Conservation (phyloP, 2,329 filamentous ascomycete genomes). For the Raffaelea ambrosiae region DNA sequence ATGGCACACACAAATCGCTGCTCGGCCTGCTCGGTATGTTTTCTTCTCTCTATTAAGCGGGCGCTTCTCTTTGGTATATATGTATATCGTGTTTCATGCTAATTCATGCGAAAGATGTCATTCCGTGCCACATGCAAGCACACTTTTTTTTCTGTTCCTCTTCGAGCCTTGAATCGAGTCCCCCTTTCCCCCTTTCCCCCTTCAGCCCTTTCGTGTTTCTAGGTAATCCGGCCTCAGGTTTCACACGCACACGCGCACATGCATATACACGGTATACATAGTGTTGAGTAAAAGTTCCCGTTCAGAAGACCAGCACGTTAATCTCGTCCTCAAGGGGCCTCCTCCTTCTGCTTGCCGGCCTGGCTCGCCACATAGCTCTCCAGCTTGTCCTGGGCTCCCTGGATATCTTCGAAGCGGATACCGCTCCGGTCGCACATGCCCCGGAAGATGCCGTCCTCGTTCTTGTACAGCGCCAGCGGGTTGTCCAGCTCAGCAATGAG, state of each 20-base stretch:
- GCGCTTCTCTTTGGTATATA: no score
- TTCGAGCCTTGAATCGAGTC: neutral
- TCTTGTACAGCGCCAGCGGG: constrained; percentile 66
- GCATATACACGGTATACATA: no score
- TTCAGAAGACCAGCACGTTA: no score
- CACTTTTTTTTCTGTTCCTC: neutral
- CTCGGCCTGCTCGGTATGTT: no score
- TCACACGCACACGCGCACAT: neutral
- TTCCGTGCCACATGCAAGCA: no score
- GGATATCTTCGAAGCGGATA: constrained; percentile 54
- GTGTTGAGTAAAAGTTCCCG: no score
- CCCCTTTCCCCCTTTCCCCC: neutral
- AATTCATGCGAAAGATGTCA: no score
- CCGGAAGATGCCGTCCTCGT: constrained; percentile 63
- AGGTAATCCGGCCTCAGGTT: neutral
- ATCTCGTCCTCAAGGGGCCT: neutral
- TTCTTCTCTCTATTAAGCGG: no score
- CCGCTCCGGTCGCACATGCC: constrained; percentile 85
- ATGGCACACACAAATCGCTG: no score
- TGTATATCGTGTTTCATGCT: no score
- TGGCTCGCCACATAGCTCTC: constrained; percentile 12
- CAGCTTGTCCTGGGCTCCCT: constrained; percentile 22
- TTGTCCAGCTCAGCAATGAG: constrained; percentile 78
- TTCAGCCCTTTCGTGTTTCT: neutral
- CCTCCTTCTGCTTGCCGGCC: constrained; percentile 3